Evolutionary conservation across 768 basidiomycete genomes (phyloP).

Genomic region (Podaxis pistillaris): DNA sequence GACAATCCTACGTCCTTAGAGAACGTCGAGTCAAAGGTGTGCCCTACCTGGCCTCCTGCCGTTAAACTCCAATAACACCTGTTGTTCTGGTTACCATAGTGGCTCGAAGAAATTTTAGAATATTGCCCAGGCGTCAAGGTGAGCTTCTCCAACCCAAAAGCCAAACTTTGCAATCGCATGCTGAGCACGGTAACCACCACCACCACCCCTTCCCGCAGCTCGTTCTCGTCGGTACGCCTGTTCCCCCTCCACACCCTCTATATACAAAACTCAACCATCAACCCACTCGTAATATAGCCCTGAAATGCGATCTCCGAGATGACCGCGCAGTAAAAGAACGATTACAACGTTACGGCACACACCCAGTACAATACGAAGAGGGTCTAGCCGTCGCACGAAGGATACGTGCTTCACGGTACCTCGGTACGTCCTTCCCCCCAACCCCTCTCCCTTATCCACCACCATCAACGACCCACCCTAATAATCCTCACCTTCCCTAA

Average conservation of each 20-base stretch:
- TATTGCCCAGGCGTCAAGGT: constrained; percentile 96
- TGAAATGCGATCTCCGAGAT: constrained; percentile 95
- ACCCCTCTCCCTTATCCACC: not conserved
- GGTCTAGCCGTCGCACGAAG: constrained; percentile 84
- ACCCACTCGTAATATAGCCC: constrained; percentile 45
- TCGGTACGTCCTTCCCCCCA: constrained; percentile 56
- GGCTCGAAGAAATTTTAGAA: constrained; percentile 91
- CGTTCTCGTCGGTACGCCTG: constrained; percentile 78
- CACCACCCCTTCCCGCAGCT: constrained; percentile 45
- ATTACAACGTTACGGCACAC: constrained; percentile 64
- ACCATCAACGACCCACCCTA: not conserved
- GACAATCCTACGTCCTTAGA: constrained; percentile 95
- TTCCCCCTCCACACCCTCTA: not conserved
- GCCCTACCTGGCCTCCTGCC: not conserved
- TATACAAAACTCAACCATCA: constrained; percentile 1
- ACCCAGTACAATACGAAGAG: constrained; percentile 88
- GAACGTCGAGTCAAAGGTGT: constrained; percentile 91
- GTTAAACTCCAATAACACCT: not conserved
- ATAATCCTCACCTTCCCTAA: too few relatives aligned
- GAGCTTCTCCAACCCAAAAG: constrained; percentile 19
- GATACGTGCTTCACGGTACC: constrained; percentile 90
- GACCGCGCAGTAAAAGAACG: constrained; percentile 72
- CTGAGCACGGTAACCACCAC: not conserved
- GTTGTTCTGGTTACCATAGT: constrained; percentile 43
- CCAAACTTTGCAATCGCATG: too few relatives aligned